A percentile compares a stretch with the other conserved stretches of the same genome.
Evolutionary conservation across 225 moss, liverwort and hornwort species (phyloP).

Genomic region (Pleurozium schreberi): DNA sequence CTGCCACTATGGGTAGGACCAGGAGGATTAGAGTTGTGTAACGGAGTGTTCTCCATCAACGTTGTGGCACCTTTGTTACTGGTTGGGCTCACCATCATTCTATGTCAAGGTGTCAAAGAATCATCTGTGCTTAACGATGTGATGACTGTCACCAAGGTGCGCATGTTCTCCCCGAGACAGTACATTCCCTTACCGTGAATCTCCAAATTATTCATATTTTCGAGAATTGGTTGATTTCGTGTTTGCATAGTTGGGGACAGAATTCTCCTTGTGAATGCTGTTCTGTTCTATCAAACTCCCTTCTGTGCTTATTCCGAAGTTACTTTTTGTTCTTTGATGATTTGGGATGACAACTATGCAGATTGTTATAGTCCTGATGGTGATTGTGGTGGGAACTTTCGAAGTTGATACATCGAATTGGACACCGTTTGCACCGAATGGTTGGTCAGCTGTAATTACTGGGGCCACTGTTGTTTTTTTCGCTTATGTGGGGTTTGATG

Average conservation of each 20-base stretch:
- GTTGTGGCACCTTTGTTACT: conserved; percentile 67
- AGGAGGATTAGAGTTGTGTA: conserved; percentile 68
- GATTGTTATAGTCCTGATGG: conserved; percentile 75
- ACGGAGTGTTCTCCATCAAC: conserved; percentile 83
- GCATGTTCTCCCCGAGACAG: not conserved
- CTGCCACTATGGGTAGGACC: conserved; percentile 76
- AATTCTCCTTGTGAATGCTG: not conserved
- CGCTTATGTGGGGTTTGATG: conserved; percentile 97
- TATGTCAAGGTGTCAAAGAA: conserved; percentile 87
- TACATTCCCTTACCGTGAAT: not conserved
- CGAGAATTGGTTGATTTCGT: not conserved
- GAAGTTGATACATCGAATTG: conserved; percentile 82
- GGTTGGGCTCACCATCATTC: conserved; percentile 54
- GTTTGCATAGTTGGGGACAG: not conserved
- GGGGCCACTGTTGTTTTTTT: conserved; percentile 91
- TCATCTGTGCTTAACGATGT: conserved; percentile 66
- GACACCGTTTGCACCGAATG: conserved; percentile 82
- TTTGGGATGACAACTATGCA: conserved; percentile 7
- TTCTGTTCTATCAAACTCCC: not conserved
- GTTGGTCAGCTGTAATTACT: conserved; percentile 51
- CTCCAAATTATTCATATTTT: not conserved
- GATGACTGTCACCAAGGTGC: conserved; percentile 84
- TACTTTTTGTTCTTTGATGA: not conserved
- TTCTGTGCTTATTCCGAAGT: not conserved
- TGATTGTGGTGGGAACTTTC: conserved; percentile 59